A percentile compares a stretch with the other conserved stretches of the same genome.
phyloP scores from a whole-genome alignment of 495 filamentous ascomycete species.

The Lasiosphaeria miniovina region DNA sequence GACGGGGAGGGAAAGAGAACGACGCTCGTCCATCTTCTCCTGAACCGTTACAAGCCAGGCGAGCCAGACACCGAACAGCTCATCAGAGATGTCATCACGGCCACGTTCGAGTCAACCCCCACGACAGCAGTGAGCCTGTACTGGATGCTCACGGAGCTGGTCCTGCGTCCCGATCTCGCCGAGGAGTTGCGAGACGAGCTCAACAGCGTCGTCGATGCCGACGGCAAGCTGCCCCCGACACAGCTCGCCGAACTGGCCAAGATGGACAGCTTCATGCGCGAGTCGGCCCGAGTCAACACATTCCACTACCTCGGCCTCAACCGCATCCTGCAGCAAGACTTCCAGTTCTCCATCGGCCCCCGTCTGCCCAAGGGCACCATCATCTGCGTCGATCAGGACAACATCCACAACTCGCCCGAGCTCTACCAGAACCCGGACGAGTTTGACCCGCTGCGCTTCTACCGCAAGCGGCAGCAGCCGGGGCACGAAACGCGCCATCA shows the following conservation, averaged over 20 bases:
- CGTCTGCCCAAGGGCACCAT: conserved; percentile 10
- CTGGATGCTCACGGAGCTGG: conserved; percentile 12
- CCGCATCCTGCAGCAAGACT: conserved; percentile 8
- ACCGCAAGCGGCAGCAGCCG: conserved; percentile 28
- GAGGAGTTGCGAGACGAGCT: conserved; percentile 2
- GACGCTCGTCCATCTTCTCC: conserved; percentile 8
- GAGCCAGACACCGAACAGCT: conserved; percentile 1
- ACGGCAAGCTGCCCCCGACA: conserved; percentile 6
- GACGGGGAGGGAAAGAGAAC: background rate
- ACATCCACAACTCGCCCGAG: conserved; percentile 7
- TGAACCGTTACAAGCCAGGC: conserved; percentile 4
- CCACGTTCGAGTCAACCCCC: conserved; percentile 10
- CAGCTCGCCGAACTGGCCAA: conserved; percentile 12
- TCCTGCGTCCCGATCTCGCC: conserved; percentile 9
- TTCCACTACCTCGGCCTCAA: conserved; percentile 13
- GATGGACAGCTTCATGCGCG: conserved; percentile 16
- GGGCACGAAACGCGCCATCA: conserved; percentile 21
- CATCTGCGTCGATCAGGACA: conserved; percentile 11
- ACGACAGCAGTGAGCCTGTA: conserved; percentile 8
- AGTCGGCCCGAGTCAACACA: conserved; percentile 15
- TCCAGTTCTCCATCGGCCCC: conserved; percentile 10
- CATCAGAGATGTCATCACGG: conserved; percentile 11
- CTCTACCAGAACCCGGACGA: conserved; percentile 14
- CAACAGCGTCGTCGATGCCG: background rate
- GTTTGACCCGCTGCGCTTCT: conserved; percentile 43